These are phyloP conservation scores for Trichoderma koningii DNA, from an alignment of 2,329 filamentous ascomycete genomes.

Conservation along the genomic window DNA sequence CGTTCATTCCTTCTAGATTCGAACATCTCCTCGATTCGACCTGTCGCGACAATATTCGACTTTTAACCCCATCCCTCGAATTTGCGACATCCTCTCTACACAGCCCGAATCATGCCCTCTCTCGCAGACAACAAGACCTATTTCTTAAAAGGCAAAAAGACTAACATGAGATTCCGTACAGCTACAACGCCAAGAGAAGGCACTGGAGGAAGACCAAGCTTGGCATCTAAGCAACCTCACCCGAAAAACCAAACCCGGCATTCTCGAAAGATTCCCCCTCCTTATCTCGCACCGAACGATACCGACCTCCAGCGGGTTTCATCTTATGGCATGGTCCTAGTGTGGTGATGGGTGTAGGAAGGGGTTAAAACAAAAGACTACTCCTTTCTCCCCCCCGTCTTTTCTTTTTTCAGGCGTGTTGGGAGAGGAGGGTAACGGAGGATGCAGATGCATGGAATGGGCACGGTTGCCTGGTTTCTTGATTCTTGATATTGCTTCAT, in stretches of 20 bases:
- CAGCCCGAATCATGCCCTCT: no score
- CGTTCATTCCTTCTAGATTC: conserved; percentile 44
- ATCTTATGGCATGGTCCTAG: conserved; percentile 35
- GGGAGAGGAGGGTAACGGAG: conserved; percentile 17
- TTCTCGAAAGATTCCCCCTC: conserved; percentile 10
- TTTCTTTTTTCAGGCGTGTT: conserved; percentile 34
- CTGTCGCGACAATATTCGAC: background rate
- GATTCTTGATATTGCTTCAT: conserved; percentile 48
- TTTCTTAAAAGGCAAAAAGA: background rate
- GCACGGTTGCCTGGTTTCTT: conserved; percentile 42
- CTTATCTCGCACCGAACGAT: conserved; percentile 33
- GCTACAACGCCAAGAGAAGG: conserved; percentile 99
- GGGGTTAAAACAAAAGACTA: conserved; percentile 23
- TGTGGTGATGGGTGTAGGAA: conserved; percentile 32
- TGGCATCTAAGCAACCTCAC: conserved; percentile 77
- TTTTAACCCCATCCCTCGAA: background rate
- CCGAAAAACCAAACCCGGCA: conserved; percentile 31
- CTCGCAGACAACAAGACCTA: no score
- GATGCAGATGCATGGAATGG: conserved; percentile 36
- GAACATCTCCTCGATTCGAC: background rate
- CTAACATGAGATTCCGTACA: conserved; percentile 45
- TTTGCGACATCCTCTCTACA: background rate
- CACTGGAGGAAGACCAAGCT: conserved; percentile 99
- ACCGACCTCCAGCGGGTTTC: conserved; percentile 22
- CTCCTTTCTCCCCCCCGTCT: conserved; percentile 24